Percentiles rank a stretch among this genome's conserved stretches.
Evolutionary conservation across 1,284 basidiomycete species (phyloP).

Genomic region (Pascua sp.): DNA sequence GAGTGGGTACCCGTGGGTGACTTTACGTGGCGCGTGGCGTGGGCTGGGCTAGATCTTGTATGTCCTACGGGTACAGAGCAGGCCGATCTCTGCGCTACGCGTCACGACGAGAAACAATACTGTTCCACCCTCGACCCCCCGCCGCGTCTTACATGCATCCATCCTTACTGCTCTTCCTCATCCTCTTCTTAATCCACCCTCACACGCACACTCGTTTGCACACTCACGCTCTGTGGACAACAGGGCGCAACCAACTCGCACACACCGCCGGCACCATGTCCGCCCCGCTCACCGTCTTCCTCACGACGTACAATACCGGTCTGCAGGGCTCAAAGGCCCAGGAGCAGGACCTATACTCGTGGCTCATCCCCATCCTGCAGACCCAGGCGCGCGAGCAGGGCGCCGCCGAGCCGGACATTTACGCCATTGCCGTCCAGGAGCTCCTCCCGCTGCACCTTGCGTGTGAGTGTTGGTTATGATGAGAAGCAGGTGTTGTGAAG

Average conservation of each 20-base stretch:
- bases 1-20: too few relatives aligned
- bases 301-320: slow-evolving; percentile 50
- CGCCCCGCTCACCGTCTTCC: slow-evolving; percentile 41
- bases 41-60: too few relatives aligned
- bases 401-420: slow-evolving; percentile 62
- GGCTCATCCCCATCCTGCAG: slow-evolving; percentile 48
- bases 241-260: neutral
- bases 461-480: slow-evolving; percentile 29
- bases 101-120: too few relatives aligned
- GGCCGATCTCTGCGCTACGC: too few relatives aligned
- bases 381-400: slow-evolving; percentile 24
- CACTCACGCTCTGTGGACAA: too few relatives aligned
- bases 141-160: too few relatives aligned
- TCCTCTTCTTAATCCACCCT: neutral
- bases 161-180: too few relatives aligned
- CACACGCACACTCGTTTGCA: neutral
- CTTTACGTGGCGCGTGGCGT: too few relatives aligned
- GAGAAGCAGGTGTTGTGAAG: neutral
- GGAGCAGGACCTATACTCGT: slow-evolving; percentile 44
- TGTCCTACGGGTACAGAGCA: too few relatives aligned
- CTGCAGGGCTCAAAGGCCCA: slow-evolving; percentile 46
- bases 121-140: too few relatives aligned
- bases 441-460: slow-evolving; percentile 60
- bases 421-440: slow-evolving; percentile 94
- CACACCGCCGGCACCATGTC: slow-evolving; percentile 21